Evolutionary conservation across 148 eudicot species (phyloP), one percentile per base, ranked within the genome.

Genomic region (Limonium bicolor): DNA sequence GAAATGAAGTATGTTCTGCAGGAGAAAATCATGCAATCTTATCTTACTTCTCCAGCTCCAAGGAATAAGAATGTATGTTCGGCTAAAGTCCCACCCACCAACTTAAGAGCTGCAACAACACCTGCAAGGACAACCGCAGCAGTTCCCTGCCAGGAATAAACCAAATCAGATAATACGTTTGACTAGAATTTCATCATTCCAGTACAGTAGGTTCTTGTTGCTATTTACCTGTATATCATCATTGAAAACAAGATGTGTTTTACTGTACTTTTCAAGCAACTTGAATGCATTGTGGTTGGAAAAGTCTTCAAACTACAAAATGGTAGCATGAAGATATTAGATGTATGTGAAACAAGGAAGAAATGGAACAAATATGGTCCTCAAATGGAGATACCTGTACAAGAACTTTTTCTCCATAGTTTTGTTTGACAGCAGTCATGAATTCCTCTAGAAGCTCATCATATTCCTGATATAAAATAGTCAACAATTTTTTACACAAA

Each of bases 211-310:
- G 12, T 1, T 7, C 4, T 1, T 28, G 18, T 25, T 13, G 18
- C 20, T 40, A 2, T 2, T 26, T 67, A 88, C 97, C 86, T 88
- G 97, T 45, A 88, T 88, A 68, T 88, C 97, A 54, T 88, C 97
- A 40, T 88, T 88, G 64, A 88, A 88, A 36, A 88, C 87, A 27
- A 88, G 74, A 74, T 88, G 97, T 34, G 75, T 76, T 5, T 66
- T 77, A 6, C 74, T 36, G 54, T 88, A 88, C 55, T 60, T 80
- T n/a, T 86, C 71, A 46, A 88, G 74, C 64, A 88, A 62, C 56
- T 70, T 90, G 67, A 88, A 88, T 46, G 97, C 97, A 61, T 88
- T 83, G 77, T 88, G 97, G 67, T 88, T 88, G 43, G 96, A 94
- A 53, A 88, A 88, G 63, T 88, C 96, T 57, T 88, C 96, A 68